These are phyloP conservation scores for Penicillium pulvis DNA, from an alignment of 495 filamentous ascomycete genomes.

Conservation along the genomic window DNA sequence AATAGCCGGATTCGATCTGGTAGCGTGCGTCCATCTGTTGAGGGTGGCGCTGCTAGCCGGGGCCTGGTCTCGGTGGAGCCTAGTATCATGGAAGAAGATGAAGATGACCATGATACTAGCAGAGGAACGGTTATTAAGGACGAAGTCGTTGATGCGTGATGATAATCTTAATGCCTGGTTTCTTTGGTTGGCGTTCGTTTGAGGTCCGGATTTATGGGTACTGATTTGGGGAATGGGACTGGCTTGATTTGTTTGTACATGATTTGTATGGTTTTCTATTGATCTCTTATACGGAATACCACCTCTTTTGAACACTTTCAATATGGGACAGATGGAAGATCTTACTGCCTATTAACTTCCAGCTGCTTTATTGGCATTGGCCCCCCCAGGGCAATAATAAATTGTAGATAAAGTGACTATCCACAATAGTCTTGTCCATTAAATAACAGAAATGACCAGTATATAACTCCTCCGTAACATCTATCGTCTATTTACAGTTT, in stretches of 20 bases:
- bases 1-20: constrained; percentile 25
- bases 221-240: neutral
- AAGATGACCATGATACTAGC: constrained; percentile 59
- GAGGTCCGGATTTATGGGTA: neutral
- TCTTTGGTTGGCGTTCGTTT: constrained; percentile 9
- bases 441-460: neutral
- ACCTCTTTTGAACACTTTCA: neutral
- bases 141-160: constrained; percentile 46
- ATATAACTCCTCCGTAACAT: neutral
- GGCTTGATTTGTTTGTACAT: neutral
- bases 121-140: constrained; percentile 48
- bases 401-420: no score
- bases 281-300: neutral
- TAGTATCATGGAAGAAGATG: constrained; percentile 48
- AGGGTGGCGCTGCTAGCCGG: constrained; percentile 17
- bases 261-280: neutral
- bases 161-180: constrained; percentile 20
- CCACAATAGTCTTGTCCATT: neutral
- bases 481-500: constrained; percentile 9
- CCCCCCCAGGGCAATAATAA: no score
- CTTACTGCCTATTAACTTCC: no score
- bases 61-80: constrained; percentile 30
- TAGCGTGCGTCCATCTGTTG: constrained; percentile 24
- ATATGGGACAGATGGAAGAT: neutral
- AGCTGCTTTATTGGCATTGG: no score